Conservation (phyloP, 2,329 filamentous ascomycete species). For the Aschersonia sp. region DNA sequence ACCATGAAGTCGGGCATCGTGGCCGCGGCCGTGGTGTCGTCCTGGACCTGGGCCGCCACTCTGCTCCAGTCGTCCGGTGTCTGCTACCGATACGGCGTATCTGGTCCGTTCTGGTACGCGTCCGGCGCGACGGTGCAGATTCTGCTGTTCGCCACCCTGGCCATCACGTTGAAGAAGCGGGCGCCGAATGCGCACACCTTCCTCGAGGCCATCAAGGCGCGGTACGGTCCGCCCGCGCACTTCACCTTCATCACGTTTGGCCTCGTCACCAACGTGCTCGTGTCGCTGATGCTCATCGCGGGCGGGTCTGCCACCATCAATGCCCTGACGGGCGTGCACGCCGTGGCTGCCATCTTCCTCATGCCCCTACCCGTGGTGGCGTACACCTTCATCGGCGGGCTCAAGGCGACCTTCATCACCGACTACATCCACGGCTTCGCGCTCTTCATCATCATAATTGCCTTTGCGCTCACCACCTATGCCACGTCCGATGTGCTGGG, state of each 20-base stretch:
- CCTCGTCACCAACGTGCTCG: slow-evolving; percentile 71
- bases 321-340: slow-evolving; percentile 30
- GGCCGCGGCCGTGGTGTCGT: slow-evolving; percentile 78
- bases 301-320: slow-evolving; percentile 52
- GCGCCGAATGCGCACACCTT: slow-evolving; percentile 80
- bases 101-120: slow-evolving; percentile 46
- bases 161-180: slow-evolving; percentile 76
- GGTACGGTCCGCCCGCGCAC: slow-evolving; percentile 61
- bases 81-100: slow-evolving; percentile 64
- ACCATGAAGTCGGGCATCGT: slow-evolving; percentile 83
- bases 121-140: slow-evolving; percentile 73
- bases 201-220: slow-evolving; percentile 67
- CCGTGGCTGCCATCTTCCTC: slow-evolving; percentile 51
- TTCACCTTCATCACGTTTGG: slow-evolving; percentile 71
- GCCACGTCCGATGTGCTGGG: slow-evolving; percentile 59
- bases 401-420: slow-evolving; percentile 78
- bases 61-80: slow-evolving; percentile 68
- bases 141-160: slow-evolving; percentile 76
- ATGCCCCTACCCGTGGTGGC: slow-evolving; percentile 31
- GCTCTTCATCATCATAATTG: slow-evolving; percentile 69
- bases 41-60: slow-evolving; percentile 87
- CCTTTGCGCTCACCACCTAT: slow-evolving; percentile 74
- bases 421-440: slow-evolving; percentile 81
- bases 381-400: slow-evolving; percentile 65
- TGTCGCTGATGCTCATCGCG: slow-evolving; percentile 78